Conservation (phyloP, 108 stramenopile genomes). For the Skeletonema marinoi region DNA sequence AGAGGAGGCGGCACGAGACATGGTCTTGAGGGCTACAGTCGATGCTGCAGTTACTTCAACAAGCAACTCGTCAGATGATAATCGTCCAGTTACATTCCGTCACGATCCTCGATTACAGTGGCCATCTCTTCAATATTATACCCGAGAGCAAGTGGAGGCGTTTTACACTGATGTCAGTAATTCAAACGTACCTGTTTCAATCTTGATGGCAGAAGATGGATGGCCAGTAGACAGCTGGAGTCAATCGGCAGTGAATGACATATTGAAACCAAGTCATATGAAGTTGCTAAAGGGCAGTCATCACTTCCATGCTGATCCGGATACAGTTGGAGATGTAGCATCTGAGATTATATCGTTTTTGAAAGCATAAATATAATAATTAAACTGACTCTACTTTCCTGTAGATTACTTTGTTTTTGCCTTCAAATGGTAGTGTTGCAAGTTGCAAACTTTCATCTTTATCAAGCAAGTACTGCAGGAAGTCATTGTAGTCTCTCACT, state of each 20-base stretch:
- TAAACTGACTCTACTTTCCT: background rate
- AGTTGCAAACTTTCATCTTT: conserved; percentile 58
- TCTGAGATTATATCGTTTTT: conserved; percentile 45
- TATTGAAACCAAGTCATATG: conserved; percentile 45
- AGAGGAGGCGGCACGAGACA: conserved; percentile 60
- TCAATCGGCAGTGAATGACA: conserved; percentile 25
- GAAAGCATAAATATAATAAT: background rate
- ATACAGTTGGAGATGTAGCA: conserved; percentile 55
- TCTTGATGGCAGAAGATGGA: conserved; percentile 75
- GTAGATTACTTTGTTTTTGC: conserved; percentile 70
- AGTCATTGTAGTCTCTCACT: conserved; percentile 61
- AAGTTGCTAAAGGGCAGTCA: conserved; percentile 70
- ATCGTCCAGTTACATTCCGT: conserved; percentile 55
- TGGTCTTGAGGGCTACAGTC: conserved; percentile 65
- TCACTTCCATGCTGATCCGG: conserved; percentile 88
- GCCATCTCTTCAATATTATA: conserved; percentile 72
- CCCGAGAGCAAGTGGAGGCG: conserved; percentile 66
- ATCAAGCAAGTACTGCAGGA: conserved; percentile 56
- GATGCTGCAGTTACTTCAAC: background rate
- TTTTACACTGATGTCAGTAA: conserved; percentile 55
- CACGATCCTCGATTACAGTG: conserved; percentile 83
- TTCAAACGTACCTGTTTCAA: conserved; percentile 40
- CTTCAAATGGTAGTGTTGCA: conserved; percentile 60
- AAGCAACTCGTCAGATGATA: background rate
- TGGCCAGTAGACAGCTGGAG: conserved; percentile 56